These are phyloP conservation scores for Fistulifera solaris DNA, from an alignment of 108 stramenopile genomes.

Conservation along the genomic window DNA sequence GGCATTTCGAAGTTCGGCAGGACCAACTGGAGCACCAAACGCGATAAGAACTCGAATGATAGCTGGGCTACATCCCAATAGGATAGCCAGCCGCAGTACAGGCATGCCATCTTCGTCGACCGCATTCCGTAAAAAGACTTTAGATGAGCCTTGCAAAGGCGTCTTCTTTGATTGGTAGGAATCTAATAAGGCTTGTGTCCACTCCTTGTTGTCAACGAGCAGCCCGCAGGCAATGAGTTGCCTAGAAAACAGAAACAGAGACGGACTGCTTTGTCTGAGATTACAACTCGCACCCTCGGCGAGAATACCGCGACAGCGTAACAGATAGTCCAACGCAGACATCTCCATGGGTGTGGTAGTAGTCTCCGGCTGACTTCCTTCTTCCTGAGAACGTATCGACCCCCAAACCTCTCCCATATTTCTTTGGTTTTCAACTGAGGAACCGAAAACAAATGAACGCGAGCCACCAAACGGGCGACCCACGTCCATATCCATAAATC, in stretches of 20 bases:
- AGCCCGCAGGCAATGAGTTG: constrained; percentile 18
- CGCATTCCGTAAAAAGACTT: constrained; percentile 7
- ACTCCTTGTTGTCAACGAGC: constrained; percentile 18
- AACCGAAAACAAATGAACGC: too few species aligned
- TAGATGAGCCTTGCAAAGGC: constrained; percentile 4
- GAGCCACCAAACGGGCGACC: too few species aligned
- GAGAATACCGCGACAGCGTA: not conserved
- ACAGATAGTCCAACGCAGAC: not conserved
- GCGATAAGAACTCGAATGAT: constrained; percentile 20
- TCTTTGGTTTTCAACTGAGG: too few species aligned
- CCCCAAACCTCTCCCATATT: too few species aligned
- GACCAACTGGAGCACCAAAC: constrained; percentile 18
- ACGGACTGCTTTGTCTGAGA: constrained; percentile 1
- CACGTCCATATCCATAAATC: too few species aligned
- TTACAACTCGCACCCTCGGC: not conserved
- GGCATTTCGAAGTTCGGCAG: constrained; percentile 19
- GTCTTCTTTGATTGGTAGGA: constrained; percentile 8
- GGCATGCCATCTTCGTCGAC: constrained; percentile 33
- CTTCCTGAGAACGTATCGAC: too few species aligned
- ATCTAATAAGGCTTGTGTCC: constrained; percentile 22
- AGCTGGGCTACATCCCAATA: constrained; percentile 22
- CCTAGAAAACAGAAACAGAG: not conserved
- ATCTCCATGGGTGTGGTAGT: too few species aligned
- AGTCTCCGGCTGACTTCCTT: too few species aligned
- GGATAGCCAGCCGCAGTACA: constrained; percentile 25